These are phyloP conservation scores for Fusarium succisae DNA, from an alignment of 2,329 filamentous ascomycete species.

Conservation along the genomic window DNA sequence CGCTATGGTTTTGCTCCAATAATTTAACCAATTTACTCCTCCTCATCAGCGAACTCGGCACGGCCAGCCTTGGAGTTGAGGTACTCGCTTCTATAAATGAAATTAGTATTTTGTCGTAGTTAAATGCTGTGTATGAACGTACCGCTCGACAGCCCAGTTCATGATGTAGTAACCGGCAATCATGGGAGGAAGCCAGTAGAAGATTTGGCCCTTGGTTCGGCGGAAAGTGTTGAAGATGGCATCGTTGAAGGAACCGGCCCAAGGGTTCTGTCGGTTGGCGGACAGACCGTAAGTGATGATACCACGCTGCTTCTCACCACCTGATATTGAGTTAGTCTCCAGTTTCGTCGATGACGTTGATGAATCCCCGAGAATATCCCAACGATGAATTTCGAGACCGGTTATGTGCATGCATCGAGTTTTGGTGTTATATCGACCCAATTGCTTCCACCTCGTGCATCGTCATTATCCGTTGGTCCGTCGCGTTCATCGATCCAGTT, in stretches of 20 bases:
- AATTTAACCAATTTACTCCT: conserved; percentile 50
- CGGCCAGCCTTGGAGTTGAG: conserved; percentile 82
- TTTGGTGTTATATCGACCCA: conserved; percentile 2
- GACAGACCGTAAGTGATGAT: conserved; percentile 79
- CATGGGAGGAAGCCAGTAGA: conserved; percentile 87
- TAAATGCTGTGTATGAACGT: conserved; percentile 47
- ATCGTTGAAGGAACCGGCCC: conserved; percentile 79
- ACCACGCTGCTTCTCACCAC: conserved; percentile 69
- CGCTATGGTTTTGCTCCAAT: conserved; percentile 20
- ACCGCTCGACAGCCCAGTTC: conserved; percentile 94
- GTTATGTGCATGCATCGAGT: neutral
- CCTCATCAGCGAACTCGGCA: conserved; percentile 59
- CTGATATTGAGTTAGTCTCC: conserved; percentile 50
- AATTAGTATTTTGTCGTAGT: conserved; percentile 10
- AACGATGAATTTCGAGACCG: neutral
- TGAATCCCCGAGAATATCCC: neutral
- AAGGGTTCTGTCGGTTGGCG: conserved; percentile 87
- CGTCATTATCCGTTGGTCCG: conserved; percentile 37
- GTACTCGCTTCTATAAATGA: conserved; percentile 73
- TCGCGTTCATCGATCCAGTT: conserved; percentile 28
- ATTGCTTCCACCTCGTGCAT: conserved; percentile 24
- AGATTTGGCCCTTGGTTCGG: conserved; percentile 83
- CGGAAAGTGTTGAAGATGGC: conserved; percentile 97
- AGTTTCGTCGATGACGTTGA: neutral
- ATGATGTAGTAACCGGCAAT: conserved; percentile 82